Percentiles rank a stretch among this genome's conserved stretches.
Conservation (phyloP, 2,329 filamentous ascomycete species). For the Penicillium sp. region DNA sequence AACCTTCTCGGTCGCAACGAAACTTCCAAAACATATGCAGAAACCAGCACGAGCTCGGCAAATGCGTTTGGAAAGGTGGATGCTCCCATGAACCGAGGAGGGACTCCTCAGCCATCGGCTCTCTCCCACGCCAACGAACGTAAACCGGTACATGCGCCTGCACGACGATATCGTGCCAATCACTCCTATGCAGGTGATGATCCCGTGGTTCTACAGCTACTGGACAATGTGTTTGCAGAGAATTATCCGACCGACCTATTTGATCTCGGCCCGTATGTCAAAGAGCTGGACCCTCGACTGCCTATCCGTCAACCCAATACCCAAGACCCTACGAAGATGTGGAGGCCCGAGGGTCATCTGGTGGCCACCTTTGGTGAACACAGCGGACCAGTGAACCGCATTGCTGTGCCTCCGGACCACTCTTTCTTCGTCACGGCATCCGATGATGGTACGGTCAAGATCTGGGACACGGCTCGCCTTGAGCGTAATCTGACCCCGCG, state of each 20-base stretch:
- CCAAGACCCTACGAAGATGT: slow-evolving; percentile 59
- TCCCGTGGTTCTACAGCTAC: slow-evolving; percentile 58
- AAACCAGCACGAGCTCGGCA: slow-evolving; percentile 62
- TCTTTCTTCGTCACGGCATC: slow-evolving; percentile 91
- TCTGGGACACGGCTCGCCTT: slow-evolving; percentile 88
- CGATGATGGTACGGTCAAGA: slow-evolving; percentile 83
- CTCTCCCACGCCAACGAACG: slow-evolving; percentile 38
- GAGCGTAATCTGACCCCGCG: slow-evolving; percentile 89
- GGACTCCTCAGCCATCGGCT: slow-evolving; percentile 34
- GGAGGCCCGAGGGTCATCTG: slow-evolving; percentile 80
- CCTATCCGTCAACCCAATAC: slow-evolving; percentile 56
- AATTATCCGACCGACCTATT: slow-evolving; percentile 60
- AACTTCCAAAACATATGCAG: slow-evolving; percentile 59
- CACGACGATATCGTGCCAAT: slow-evolving; percentile 57
- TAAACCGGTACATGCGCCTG: slow-evolving; percentile 23
- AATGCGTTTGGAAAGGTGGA: slow-evolving; percentile 67
- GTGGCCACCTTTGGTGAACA: slow-evolving; percentile 91
- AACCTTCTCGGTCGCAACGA: slow-evolving; percentile 60
- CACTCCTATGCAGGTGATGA: slow-evolving; percentile 85
- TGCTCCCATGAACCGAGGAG: slow-evolving; percentile 45
- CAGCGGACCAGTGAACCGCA: slow-evolving; percentile 73
- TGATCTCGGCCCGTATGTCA: slow-evolving; percentile 75
- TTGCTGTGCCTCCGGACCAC: slow-evolving; percentile 84
- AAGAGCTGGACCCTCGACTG: slow-evolving; percentile 57
- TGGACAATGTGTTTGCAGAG: slow-evolving; percentile 79